These are phyloP conservation scores for Mycena pura DNA, from an alignment of 768 basidiomycete species.

Conservation along the genomic window DNA sequence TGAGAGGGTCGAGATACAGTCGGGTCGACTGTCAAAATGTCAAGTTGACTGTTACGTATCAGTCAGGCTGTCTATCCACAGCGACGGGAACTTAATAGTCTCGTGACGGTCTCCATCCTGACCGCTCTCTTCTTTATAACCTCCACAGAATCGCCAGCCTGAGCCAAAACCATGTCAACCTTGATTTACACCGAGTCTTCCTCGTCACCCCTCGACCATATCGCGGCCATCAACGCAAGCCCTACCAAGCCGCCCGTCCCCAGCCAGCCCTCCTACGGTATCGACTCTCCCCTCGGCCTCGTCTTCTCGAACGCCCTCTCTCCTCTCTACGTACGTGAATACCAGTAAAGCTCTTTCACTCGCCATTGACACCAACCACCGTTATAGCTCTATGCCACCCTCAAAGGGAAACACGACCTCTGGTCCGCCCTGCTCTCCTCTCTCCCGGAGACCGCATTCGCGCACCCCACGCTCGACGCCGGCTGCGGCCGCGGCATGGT, in stretches of 20 bases:
- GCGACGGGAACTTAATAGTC: too few relatives aligned
- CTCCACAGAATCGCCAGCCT: too few relatives aligned
- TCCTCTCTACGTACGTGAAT: background rate
- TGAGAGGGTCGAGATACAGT: too few relatives aligned
- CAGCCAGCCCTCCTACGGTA: background rate
- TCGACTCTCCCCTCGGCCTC: background rate
- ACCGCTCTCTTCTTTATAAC: too few relatives aligned
- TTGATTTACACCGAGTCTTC: background rate
- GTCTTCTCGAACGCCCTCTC: background rate
- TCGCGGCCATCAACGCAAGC: background rate
- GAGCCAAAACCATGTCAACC: background rate
- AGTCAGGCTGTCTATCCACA: too few relatives aligned
- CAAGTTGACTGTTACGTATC: too few relatives aligned
- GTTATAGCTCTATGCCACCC: background rate
- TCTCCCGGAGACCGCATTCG: background rate
- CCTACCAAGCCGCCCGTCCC: background rate
- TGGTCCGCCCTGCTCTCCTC: background rate
- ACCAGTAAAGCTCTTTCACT: too few relatives aligned
- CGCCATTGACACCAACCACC: background rate
- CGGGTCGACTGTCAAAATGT: too few relatives aligned
- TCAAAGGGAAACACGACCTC: background rate
- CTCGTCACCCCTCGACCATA: background rate
- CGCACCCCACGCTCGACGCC: background rate
- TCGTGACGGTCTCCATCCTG: too few relatives aligned
- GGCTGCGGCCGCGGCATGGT: background rate